Evolutionary conservation across 441 rosid genomes (phyloP), one percentile per base, ranked within the genome.

Genomic region (Pelargonium myrrhifolium): DNA sequence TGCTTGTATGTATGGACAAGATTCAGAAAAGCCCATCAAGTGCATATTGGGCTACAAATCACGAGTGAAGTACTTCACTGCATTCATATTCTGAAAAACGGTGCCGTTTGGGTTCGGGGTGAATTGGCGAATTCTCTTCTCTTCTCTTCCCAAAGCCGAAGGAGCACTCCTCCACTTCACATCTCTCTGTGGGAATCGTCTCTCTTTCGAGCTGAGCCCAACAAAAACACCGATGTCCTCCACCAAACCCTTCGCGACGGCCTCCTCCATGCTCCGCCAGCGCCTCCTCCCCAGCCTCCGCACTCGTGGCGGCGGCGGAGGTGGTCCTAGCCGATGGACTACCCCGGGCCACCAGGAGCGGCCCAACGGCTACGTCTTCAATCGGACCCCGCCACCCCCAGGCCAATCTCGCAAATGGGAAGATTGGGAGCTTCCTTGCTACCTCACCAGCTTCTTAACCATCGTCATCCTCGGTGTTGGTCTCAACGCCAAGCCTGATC

Each of bases 351-450:
- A 89, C 72, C 89, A 92, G 76, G 98, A 92, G 61, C 82, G 66
- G 14, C 95, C 96, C 26, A 89, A 89, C 65, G 98, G 95, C 0
- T 83, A 88, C 80, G 80, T 85, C 62, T 81, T 92, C 79, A 92
- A 85, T 79, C 80, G 92, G 35, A 72, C 86, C 3, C 96, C 95
- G 1, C 81, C 76, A 6, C 84, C 92, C 14, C 86, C 89, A 2
- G 96, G 95, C 20, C 90, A 92, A 74, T 69, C 92, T 1, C 95
- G 98, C 21, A 84, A 88, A 45, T 89, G 98, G 96, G 96, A 92
- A 72, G 98, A 92, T 66, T 92, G 96, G 98, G 96, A 92, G 86
- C 87, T 92, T 3, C 97, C 98, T 7, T 90, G 97, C 83, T 92
- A 93, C 84, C 56, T 93, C 82, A 87, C 97, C 21, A 89, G 98